phyloP scores from a whole-genome alignment of 1,139 yeast species.

The Candida buenavistaensis region DNA sequence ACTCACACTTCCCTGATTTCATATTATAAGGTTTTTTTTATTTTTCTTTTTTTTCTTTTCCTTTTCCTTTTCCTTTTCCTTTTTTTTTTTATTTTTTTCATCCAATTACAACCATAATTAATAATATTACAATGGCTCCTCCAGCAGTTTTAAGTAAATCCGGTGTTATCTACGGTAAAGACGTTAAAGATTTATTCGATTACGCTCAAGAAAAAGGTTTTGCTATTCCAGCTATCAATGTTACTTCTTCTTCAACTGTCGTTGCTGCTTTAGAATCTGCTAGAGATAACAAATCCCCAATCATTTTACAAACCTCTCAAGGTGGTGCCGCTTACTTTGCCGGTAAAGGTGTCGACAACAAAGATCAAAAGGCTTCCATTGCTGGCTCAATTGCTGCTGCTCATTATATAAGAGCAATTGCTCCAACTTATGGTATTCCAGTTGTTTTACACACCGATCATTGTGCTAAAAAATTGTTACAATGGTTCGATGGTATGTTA shows the following conservation, averaged over 20 bases:
- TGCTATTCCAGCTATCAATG: conserved; percentile 98
- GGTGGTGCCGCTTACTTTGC: conserved; percentile 99
- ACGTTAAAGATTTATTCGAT: conserved; percentile 87
- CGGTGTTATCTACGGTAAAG: conserved; percentile 99
- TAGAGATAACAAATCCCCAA: conserved; percentile 93
- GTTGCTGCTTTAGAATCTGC: conserved; percentile 99
- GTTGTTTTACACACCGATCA: conserved; percentile 97
- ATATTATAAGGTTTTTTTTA: background rate
- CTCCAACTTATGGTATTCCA: conserved; percentile 96
- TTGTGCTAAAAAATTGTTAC: conserved; percentile 97
- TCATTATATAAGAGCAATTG: conserved; percentile 93
- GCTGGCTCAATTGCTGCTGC: conserved; percentile 98
- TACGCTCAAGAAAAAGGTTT: conserved; percentile 92
- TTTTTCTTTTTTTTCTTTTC: conserved; percentile 1
- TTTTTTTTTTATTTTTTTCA: conserved; percentile 1
- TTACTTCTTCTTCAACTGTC: conserved; percentile 95
- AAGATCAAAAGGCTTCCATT: conserved; percentile 90
- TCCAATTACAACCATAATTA: conserved; percentile 4
- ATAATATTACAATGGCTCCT: conserved; percentile 32
- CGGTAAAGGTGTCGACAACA: conserved; percentile 97
- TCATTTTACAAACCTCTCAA: conserved; percentile 94
- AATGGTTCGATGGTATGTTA: conserved; percentile 98
- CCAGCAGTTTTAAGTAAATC: conserved; percentile 77
- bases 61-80: conserved; percentile 2
- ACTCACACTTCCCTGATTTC: background rate